phyloP scores from a whole-genome alignment of 1,284 basidiomycete species.

The Trametes sp. region DNA sequence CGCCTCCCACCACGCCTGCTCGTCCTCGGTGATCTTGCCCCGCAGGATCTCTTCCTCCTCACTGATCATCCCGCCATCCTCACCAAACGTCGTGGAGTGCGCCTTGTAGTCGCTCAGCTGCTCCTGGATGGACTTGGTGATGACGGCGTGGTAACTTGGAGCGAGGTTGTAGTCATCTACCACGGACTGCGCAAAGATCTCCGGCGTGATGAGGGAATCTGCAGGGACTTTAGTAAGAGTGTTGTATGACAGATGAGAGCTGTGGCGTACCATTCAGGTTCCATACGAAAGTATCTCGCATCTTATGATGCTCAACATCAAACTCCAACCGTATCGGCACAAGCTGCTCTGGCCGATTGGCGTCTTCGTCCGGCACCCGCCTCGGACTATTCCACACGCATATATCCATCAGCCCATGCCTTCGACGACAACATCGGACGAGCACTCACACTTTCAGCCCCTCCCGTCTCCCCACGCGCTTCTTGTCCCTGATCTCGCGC shows the following conservation, averaged over 20 bases:
- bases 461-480: constrained; percentile 68
- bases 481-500: constrained; percentile 51
- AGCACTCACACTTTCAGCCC: constrained; percentile 68
- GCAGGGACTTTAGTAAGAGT: constrained; percentile 5
- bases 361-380: constrained; percentile 62
- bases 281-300: constrained; percentile 98
- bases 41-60: constrained; percentile 44
- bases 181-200: constrained; percentile 88
- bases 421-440: constrained; percentile 13
- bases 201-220: constrained; percentile 91
- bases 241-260: background rate
- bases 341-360: constrained; percentile 76
- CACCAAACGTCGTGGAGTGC: constrained; percentile 54
- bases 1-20: constrained; percentile 70
- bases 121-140: constrained; percentile 87
- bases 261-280: constrained; percentile 82
- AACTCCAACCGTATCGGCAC: constrained; percentile 96
- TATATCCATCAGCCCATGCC: constrained; percentile 20
- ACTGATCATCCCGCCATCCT: constrained; percentile 43
- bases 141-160: constrained; percentile 73
- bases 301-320: constrained; percentile 90
- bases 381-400: constrained; percentile 67
- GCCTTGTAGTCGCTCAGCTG: constrained; percentile 85
- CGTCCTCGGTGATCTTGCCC: constrained; percentile 61
- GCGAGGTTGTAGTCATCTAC: constrained; percentile 93